These are phyloP conservation scores for Nothophoma quercina DNA, from an alignment of 2,329 filamentous ascomycete species.

Conservation along the genomic window DNA sequence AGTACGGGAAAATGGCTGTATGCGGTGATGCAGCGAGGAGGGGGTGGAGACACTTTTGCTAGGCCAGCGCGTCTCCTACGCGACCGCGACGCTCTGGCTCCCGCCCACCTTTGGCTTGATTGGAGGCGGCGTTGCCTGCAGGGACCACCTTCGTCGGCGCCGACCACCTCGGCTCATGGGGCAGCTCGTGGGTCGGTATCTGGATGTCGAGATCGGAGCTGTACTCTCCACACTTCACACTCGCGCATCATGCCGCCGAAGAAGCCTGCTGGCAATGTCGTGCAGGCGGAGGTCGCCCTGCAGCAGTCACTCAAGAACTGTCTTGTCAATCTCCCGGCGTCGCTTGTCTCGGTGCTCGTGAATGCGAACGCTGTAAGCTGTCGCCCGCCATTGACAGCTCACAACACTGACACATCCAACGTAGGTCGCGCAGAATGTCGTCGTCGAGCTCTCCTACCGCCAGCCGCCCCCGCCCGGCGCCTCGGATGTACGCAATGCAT, in stretches of 20 bases:
- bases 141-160: conserved; percentile 33
- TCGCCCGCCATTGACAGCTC: neutral
- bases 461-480: conserved; percentile 59
- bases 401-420: conserved; percentile 47
- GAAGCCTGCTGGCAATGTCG: conserved; percentile 59
- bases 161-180: conserved; percentile 42
- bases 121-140: conserved; percentile 24
- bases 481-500: conserved; percentile 49
- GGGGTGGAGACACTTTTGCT: conserved; percentile 30
- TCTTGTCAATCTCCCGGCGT: conserved; percentile 87
- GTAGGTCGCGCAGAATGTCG: conserved; percentile 91
- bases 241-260: conserved; percentile 47
- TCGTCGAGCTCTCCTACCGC: conserved; percentile 87
- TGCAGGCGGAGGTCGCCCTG: conserved; percentile 82
- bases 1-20: conserved; percentile 17
- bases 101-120: conserved; percentile 3
- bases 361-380: conserved; percentile 86
- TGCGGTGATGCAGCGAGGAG: conserved; percentile 21
- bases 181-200: conserved; percentile 6
- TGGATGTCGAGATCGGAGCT: conserved; percentile 1
- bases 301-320: conserved; percentile 87
- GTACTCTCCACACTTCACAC: conserved; percentile 4
- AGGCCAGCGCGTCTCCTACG: no score
- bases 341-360: conserved; percentile 82
- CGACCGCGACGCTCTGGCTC: no score